Evolutionary conservation across 2,329 filamentous ascomycete genomes (phyloP).

Genomic region (Leptodontidium sp.): DNA sequence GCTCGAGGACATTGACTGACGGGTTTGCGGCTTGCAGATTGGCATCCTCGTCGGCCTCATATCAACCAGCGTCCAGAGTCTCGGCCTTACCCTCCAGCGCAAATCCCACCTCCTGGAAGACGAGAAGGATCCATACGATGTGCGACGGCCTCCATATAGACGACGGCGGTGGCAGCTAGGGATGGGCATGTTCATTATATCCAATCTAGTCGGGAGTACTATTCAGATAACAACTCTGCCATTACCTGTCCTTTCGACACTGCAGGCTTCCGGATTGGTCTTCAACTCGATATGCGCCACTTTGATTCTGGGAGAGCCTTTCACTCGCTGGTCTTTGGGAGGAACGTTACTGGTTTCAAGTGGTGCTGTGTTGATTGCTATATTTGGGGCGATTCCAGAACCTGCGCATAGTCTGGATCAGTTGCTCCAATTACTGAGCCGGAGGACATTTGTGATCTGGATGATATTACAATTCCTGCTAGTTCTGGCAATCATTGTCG

Average conservation of each 20-base stretch:
- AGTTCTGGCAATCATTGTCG: conserved; percentile 72
- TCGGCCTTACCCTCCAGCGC: conserved; percentile 93
- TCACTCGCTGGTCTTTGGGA: conserved; percentile 90
- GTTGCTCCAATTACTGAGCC: conserved; percentile 76
- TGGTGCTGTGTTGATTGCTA: conserved; percentile 90
- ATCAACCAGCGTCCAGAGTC: conserved; percentile 92
- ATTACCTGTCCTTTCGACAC: conserved; percentile 89
- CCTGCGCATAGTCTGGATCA: conserved; percentile 89
- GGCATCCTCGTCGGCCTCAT: conserved; percentile 92
- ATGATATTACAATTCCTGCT: conserved; percentile 82
- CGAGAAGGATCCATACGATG: conserved; percentile 80
- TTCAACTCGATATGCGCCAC: conserved; percentile 99
- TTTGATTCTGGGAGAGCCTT: conserved; percentile 89
- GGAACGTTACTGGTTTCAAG: conserved; percentile 88
- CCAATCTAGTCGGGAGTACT: conserved; percentile 92
- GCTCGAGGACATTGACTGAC: conserved; percentile 24
- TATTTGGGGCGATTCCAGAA: conserved; percentile 92
- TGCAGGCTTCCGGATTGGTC: conserved; percentile 94
- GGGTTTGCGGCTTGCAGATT: conserved; percentile 62
- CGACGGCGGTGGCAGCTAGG: conserved; percentile 95
- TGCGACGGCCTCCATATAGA: conserved; percentile 85
- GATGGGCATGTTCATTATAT: conserved; percentile 96
- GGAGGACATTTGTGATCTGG: conserved; percentile 84
- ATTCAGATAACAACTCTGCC: conserved; percentile 98
- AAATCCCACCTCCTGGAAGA: conserved; percentile 99